Evolutionary conservation across 1,284 basidiomycete genomes (phyloP), one percentile per base, ranked within the genome.

Genomic region (Malassezia nana): DNA sequence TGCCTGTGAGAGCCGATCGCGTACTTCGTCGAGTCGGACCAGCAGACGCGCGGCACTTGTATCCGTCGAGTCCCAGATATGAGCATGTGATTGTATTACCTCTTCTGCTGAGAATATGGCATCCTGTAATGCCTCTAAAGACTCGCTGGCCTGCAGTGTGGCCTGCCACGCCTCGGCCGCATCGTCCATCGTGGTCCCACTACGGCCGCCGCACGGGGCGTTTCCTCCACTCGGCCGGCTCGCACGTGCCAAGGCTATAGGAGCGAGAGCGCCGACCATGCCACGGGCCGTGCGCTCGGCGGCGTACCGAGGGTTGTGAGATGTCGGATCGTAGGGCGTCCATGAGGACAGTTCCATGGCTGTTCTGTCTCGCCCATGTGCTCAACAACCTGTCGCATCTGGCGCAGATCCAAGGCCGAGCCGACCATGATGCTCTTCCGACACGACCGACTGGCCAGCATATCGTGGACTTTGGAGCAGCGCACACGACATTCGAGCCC

Each of bases 291-390:
- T 25, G 45, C 9, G 12, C 24, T 24, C 20, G 30, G 24, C 25
- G 38, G 26, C 5, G 42, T 13, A 16, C 33, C 47, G 2, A 30
- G 20, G n/a, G 40, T 62, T 3, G 58, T 61, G 18, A 72, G 55
- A 45, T 72, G 70, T 1, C 91, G 83, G 89, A 95, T 94, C 6
- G 91, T 98, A 1, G 92, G 92, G 40, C 91, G 78, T 4, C 91
- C 91, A 71, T 95, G 91, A 2, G 92, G 91, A 70, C 91, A 96
- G 57, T 92, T 89, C 80, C 94, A 98, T 0, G 91, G 94, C 68
- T 95, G 89, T 64, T 95, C 88, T 78, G 98, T 90, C 6, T 81
- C 85, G 33, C 88, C 88, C 89, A 98, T 94, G 74, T 96, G 88
- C 43, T 81, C 80, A 1, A 98, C 78, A 53, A 96, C 82, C 58